Percentiles rank a stretch among this genome's conserved stretches.
Evolutionary conservation across 495 filamentous ascomycete genomes (phyloP).

Genomic region (Cercophora sp.): DNA sequence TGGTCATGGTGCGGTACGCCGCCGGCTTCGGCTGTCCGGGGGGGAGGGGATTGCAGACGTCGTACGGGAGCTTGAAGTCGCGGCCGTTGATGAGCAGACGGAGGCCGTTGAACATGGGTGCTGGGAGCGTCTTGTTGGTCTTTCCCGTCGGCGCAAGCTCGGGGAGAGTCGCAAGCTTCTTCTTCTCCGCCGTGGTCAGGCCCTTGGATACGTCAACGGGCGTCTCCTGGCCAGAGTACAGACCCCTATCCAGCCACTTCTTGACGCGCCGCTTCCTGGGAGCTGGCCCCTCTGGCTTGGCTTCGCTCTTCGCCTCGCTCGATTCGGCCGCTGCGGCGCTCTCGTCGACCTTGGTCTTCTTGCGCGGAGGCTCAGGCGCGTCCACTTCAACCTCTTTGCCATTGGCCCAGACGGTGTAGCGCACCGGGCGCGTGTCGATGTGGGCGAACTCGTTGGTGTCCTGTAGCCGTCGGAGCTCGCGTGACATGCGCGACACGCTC

Average conservation of each 20-base stretch:
- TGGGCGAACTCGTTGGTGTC: slow-evolving; percentile 53
- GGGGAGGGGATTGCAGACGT: slow-evolving; percentile 81
- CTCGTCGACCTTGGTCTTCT: slow-evolving; percentile 33
- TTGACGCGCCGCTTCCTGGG: slow-evolving; percentile 52
- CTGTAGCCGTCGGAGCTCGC: slow-evolving; percentile 45
- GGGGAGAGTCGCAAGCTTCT: slow-evolving; percentile 54
- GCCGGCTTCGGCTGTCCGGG: slow-evolving; percentile 84
- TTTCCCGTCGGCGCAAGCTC: slow-evolving; percentile 39
- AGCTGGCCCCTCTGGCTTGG: slow-evolving; percentile 40
- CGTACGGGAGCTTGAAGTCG: slow-evolving; percentile 84
- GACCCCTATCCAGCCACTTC: slow-evolving; percentile 72
- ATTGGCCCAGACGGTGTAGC: slow-evolving; percentile 50
- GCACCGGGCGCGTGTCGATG: slow-evolving; percentile 49
- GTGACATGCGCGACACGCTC: slow-evolving; percentile 33
- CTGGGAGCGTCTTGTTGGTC: slow-evolving; percentile 40
- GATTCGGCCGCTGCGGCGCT: slow-evolving; percentile 26
- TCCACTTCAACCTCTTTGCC: slow-evolving; percentile 45
- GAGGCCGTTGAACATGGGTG: slow-evolving; percentile 43
- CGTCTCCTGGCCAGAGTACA: slow-evolving; percentile 81
- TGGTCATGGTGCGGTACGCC: slow-evolving; percentile 84
- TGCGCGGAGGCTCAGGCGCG: slow-evolving; percentile 33
- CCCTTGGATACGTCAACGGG: slow-evolving; percentile 56
- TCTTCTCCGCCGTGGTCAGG: slow-evolving; percentile 54
- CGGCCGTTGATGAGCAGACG: slow-evolving; percentile 59
- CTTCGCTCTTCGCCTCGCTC: slow-evolving; percentile 46